These are phyloP conservation scores for Schwanniomyces occidentalis DNA, from an alignment of 805 yeast species.

Conservation along the genomic window DNA sequence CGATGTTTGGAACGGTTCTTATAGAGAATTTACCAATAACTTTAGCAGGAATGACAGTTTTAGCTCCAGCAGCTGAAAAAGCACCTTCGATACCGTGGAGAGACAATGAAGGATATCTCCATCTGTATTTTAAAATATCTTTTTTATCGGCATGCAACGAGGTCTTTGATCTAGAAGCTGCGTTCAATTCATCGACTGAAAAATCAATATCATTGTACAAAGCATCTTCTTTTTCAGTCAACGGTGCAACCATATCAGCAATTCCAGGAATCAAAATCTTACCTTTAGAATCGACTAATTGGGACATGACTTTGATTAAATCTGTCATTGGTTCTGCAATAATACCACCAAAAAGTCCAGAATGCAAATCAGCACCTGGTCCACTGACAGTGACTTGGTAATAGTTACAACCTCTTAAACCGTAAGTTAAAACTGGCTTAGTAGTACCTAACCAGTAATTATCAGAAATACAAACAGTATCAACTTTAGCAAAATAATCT, in stretches of 20 bases:
- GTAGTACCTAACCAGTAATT: slow-evolving; percentile 98
- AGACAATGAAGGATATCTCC: slow-evolving; percentile 97
- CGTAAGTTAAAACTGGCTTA: slow-evolving; percentile 96
- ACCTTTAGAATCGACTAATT: slow-evolving; percentile 80
- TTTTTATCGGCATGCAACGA: slow-evolving; percentile 75
- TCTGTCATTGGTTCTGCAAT: slow-evolving; percentile 98
- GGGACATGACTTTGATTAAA: slow-evolving; percentile 71
- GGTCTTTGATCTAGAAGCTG: slow-evolving; percentile 86
- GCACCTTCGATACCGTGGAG: slow-evolving; percentile 98
- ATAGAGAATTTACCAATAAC: slow-evolving; percentile 94
- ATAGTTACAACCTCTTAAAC: slow-evolving; percentile 94
- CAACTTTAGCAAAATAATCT: slow-evolving; percentile 80
- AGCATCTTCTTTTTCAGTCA: slow-evolving; percentile 75
- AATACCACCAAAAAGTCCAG: slow-evolving; percentile 97
- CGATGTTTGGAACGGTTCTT: slow-evolving; percentile 95
- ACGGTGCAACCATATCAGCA: slow-evolving; percentile 91
- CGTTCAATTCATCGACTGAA: slow-evolving; percentile 78
- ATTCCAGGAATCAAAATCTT: slow-evolving; percentile 86
- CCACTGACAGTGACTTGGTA: slow-evolving; percentile 82
- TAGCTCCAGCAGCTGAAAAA: slow-evolving; percentile 91
- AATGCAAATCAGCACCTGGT: slow-evolving; percentile 96
- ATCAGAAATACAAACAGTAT: slow-evolving; percentile 94
- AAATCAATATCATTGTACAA: slow-evolving; percentile 87
- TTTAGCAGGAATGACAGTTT: slow-evolving; percentile 95
- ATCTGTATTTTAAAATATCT: slow-evolving; percentile 92